Evolutionary conservation across 2,329 filamentous ascomycete genomes (phyloP).

Genomic region (Trematosphaeria pertusa): DNA sequence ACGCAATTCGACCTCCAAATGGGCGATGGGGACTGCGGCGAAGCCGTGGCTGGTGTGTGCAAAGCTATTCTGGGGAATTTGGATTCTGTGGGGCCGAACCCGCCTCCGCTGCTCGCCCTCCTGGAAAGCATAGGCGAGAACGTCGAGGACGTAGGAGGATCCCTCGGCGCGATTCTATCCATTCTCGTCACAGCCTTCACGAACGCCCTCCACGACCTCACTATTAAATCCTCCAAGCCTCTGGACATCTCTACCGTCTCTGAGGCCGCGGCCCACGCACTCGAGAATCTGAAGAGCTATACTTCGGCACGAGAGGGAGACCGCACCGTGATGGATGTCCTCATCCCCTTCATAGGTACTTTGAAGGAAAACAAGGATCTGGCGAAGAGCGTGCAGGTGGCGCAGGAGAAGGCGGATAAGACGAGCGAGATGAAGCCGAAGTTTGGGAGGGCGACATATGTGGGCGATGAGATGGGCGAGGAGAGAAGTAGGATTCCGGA

Average conservation of each 20-base stretch:
- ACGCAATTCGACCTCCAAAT: slow-evolving; percentile 79
- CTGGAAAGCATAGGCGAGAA: slow-evolving; percentile 66
- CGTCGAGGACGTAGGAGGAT: slow-evolving; percentile 76
- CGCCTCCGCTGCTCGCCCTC: slow-evolving; percentile 59
- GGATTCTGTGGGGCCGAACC: slow-evolving; percentile 63
- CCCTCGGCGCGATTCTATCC: slow-evolving; percentile 75
- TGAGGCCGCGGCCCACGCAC: slow-evolving; percentile 51
- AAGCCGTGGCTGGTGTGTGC: slow-evolving; percentile 70
- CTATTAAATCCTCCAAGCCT: slow-evolving; percentile 36
- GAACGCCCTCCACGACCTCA: slow-evolving; percentile 46
- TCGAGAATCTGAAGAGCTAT: slow-evolving; percentile 65
- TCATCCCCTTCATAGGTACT: slow-evolving; percentile 83
- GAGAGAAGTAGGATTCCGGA: slow-evolving; percentile 64
- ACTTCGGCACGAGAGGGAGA: slow-evolving; percentile 89
- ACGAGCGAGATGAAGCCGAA: slow-evolving; percentile 92
- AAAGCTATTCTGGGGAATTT: slow-evolving; percentile 58
- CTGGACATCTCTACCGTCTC: slow-evolving; percentile 46
- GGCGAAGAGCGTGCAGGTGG: slow-evolving; percentile 74
- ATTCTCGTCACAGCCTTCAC: slow-evolving; percentile 87
- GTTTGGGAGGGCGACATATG: slow-evolving; percentile 81
- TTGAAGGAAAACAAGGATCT: slow-evolving; percentile 70
- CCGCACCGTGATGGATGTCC: slow-evolving; percentile 86
- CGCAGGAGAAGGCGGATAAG: slow-evolving; percentile 74
- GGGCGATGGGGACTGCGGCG: slow-evolving; percentile 88
- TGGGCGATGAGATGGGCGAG: slow-evolving; percentile 70